Evolutionary conservation across 257 asterid species (phyloP).

Genomic region (Plectranthus barbatus): DNA sequence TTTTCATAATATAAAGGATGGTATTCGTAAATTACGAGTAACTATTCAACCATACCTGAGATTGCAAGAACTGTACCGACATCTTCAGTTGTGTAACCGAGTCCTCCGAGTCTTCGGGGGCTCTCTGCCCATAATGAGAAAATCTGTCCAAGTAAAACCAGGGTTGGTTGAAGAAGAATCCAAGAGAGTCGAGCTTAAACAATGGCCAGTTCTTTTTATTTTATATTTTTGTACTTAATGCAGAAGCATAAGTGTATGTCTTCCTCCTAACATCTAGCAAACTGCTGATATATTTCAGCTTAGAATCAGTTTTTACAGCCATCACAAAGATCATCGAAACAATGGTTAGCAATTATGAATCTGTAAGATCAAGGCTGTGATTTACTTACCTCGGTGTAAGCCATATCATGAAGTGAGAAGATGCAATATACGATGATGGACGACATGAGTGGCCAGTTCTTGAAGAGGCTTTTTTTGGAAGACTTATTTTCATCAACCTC

Average conservation of each 20-base stretch:
- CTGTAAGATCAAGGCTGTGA: too few relatives aligned
- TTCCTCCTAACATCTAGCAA: too few relatives aligned
- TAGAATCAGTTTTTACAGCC: too few relatives aligned
- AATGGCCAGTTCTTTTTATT: too few relatives aligned
- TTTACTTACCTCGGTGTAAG: constrained; percentile 61
- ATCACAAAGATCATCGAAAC: too few relatives aligned
- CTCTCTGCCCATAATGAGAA: constrained; percentile 90
- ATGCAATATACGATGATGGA: constrained; percentile 60
- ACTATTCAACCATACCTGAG: constrained; percentile 36
- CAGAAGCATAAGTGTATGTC: too few relatives aligned
- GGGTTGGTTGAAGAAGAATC: too few relatives aligned
- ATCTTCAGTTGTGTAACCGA: constrained; percentile 53
- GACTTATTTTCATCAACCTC: background rate
- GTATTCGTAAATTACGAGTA: background rate
- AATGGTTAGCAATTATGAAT: too few relatives aligned
- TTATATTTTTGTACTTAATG: too few relatives aligned
- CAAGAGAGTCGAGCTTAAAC: too few relatives aligned
- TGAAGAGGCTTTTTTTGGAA: constrained; percentile 36
- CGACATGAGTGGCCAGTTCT: constrained; percentile 89
- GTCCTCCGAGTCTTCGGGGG: constrained; percentile 73
- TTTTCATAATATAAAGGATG: background rate
- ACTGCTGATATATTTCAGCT: too few relatives aligned
- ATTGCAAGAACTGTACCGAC: constrained; percentile 79
- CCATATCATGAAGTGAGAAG: constrained; percentile 80
- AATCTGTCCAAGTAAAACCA: constrained; percentile 31